phyloP scores from a whole-genome alignment of 2,329 filamentous ascomycete species.

The Chaetomiaceae sp. region DNA sequence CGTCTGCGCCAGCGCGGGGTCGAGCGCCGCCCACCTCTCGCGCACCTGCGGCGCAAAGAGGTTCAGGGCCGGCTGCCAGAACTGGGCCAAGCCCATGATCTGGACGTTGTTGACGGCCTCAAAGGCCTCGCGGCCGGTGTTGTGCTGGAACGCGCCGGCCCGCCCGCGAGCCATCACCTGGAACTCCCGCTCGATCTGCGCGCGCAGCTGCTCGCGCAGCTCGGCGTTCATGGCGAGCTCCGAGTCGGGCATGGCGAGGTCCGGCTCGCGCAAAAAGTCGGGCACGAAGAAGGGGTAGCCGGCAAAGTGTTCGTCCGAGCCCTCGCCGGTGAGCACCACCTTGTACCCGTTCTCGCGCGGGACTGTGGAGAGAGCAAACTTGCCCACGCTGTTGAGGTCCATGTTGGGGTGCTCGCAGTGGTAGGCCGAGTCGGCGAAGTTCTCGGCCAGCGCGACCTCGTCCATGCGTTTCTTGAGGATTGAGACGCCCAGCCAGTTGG shows the following conservation, averaged over 20 bases:
- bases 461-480: conserved; percentile 27
- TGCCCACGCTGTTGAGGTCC: conserved; percentile 50
- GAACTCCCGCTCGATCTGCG: background rate
- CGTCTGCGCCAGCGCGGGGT: conserved; percentile 6
- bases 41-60: conserved; percentile 18
- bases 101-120: conserved; percentile 1
- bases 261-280: conserved; percentile 47
- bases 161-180: background rate
- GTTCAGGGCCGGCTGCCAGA: background rate
- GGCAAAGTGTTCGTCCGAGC: conserved; percentile 50
- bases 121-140: background rate
- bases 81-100: background rate
- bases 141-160: background rate
- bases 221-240: conserved; percentile 23
- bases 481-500: conserved; percentile 32
- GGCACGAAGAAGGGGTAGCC: conserved; percentile 46
- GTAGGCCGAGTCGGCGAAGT: conserved; percentile 31
- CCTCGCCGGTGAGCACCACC: conserved; percentile 51
- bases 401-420: conserved; percentile 33
- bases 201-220: conserved; percentile 3
- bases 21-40: background rate
- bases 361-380: conserved; percentile 45
- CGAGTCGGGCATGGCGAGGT: conserved; percentile 35
- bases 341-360: conserved; percentile 45
- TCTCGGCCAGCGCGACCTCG: conserved; percentile 29